Evolutionary conservation across 2,329 filamentous ascomycete genomes (phyloP), one percentile per base, ranked within the genome.

Genomic region (Phaeosphaeriaceae sp.): DNA sequence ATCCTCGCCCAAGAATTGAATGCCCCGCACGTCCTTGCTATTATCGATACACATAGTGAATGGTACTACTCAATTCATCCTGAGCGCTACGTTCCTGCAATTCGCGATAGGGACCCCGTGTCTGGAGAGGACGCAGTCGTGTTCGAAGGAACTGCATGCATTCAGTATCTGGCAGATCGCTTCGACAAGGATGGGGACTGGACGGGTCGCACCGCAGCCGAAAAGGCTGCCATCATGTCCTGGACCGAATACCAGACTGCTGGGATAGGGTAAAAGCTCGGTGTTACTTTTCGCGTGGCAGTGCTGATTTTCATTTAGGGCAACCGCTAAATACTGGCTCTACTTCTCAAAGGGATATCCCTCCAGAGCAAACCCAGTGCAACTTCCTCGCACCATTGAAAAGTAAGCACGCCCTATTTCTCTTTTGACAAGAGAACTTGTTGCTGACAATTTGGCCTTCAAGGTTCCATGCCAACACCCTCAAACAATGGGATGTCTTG

Each of bases 221-320:
- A 74, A 15, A 70, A 64, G 54, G 68, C 42, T 6, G 45, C 45
- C 8, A 55, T 76, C 1, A 26, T 68, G 2, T 61, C 61, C 9
- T 75, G 72, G 73, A 68, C 65, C 0, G 64, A 67, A 6, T 74
- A 71, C 46, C 69, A 76, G 42, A 75, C 70, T 4, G 71, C 73
- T 6, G 70, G 66, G 0, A 42, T 75, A 6, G 70, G 71, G 71
- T 70, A 57, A 47, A 49, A 15, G 7, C 9, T 8, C 33, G n/a
- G n/a, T n/a, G n/a, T n/a, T n/a, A n/a, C n/a, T n/a, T n/a, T n/a
- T 13, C 30, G 4, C 5, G 5, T n/a, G 30, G 16, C 30, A 33
- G 12, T 33, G n/a, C n/a, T 33, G 30, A 33, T 15, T 40, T 39
- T 8, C 4, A 13, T 26, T 2, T 35, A 50, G 52, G 3, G 44